Evolutionary conservation across 352 stramenopile genomes (phyloP), one percentile per base, ranked within the genome.

Genomic region (Pythium myriotylum): DNA sequence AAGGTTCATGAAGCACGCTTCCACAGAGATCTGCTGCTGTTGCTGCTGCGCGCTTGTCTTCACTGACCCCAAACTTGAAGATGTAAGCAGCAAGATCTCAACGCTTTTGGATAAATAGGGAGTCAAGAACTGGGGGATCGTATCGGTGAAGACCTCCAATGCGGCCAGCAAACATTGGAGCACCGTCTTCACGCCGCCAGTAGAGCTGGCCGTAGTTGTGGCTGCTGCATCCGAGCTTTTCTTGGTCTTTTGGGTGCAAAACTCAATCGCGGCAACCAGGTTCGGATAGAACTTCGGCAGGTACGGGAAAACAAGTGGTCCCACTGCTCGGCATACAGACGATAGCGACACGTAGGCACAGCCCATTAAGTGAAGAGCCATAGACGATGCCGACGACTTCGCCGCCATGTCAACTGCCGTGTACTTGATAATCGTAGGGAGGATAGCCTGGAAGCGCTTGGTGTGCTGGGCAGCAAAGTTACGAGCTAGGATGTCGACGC

Each of bases 281-380:
- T 79, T 79, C 3, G 87, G 87, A 63, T 92, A 94, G 59, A 95
- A 93, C 53, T 86, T 89, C 2, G 85, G 83, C 48, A 95, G 49
- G 39, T 91, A 73, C n/a, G 84, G 87, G 53, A 94, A 91, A 42
- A 94, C 81, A 16, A 89, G 57, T 0, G 87, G 73, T 0, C 84
- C 84, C 12, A 93, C 73, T 0, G 80, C 77, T 19, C 79, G 79
- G 37, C 76, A 89, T 19, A 94, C 77, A 3, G 85, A 93, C 29
- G 84, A 91, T 13, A 95, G 64, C 39, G 80, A 92, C 50, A 95
- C 84, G 47, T 91, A 94, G 10, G 85, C 80, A 49, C 81, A 92
- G 32, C 83, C 87, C 49, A 91, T 77, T n/a, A 95, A 62, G 47
- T 95, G 87, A 29, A 92, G 67, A 13, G 62, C 58, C 59, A 81